A percentile compares a stretch with the other conserved stretches of the same genome.
Evolutionary conservation across 495 filamentous ascomycete species (phyloP).

Genomic region (Aspergillus funiculosus): DNA sequence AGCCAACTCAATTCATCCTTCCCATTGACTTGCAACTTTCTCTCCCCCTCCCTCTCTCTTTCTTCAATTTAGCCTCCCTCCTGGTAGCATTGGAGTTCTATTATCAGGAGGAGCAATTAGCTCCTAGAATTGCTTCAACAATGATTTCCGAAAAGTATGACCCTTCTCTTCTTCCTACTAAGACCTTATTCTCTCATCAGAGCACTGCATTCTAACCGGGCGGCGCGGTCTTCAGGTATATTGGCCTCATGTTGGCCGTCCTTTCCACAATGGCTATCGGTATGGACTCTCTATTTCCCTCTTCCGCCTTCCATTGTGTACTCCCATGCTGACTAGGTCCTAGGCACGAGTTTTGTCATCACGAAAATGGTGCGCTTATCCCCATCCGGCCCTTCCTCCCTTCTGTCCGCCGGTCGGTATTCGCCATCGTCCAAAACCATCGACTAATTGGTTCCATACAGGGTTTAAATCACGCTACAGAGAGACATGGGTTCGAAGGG

Average conservation of each 20-base stretch:
- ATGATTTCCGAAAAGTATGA: constrained; percentile 87
- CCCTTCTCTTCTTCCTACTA: not conserved
- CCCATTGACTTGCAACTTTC: constrained; percentile 3
- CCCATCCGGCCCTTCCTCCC: constrained; percentile 11
- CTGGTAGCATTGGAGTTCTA: constrained; percentile 36
- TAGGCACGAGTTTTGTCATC: constrained; percentile 88
- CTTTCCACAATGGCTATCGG: constrained; percentile 90
- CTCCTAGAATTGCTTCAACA: constrained; percentile 43
- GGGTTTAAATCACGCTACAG: constrained; percentile 85
- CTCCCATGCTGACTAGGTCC: constrained; percentile 16
- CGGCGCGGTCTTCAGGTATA: constrained; percentile 58
- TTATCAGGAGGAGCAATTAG: constrained; percentile 36
- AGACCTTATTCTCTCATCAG: constrained; percentile 12
- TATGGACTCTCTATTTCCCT: constrained; percentile 36
- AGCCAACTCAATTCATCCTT: constrained; percentile 8
- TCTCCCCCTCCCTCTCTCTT: constrained; percentile 1
- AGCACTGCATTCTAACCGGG: constrained; percentile 31
- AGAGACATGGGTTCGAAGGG: constrained; percentile 90
- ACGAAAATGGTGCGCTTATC: constrained; percentile 71
- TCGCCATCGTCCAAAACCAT: not conserved
- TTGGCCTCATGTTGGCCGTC: constrained; percentile 85
- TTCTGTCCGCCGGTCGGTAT: constrained; percentile 5
- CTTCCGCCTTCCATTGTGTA: not conserved
- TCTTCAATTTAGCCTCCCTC: constrained; percentile 6
- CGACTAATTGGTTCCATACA: constrained; percentile 33